These are phyloP conservation scores for Ambrosia hybrid DNA, from an alignment of 140 eudicot genomes.

Conservation along the genomic window DNA sequence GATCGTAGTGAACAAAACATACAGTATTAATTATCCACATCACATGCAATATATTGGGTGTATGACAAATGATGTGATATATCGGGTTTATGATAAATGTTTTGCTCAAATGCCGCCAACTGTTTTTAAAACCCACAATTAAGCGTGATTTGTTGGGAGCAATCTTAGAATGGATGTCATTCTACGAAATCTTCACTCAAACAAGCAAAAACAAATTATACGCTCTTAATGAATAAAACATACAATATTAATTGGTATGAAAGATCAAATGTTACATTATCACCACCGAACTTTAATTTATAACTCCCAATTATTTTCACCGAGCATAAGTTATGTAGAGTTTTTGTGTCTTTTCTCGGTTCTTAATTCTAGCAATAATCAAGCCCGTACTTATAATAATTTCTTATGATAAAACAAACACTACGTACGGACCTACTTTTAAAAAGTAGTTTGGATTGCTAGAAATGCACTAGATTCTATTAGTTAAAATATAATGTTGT, in stretches of 20 bases:
- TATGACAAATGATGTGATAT: too few species aligned
- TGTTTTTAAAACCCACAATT: too few species aligned
- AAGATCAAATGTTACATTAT: not conserved
- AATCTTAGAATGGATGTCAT: too few species aligned
- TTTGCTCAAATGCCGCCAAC: too few species aligned
- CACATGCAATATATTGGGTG: too few species aligned
- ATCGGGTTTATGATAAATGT: too few species aligned
- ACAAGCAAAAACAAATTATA: not conserved
- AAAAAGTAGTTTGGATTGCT: not conserved
- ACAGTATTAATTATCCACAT: too few species aligned
- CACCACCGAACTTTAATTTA: not conserved
- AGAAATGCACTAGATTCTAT: not conserved
- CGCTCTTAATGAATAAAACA: not conserved
- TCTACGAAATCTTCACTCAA: not conserved
- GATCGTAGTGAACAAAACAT: too few species aligned
- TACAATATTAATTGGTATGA: not conserved
- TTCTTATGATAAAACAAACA: not conserved
- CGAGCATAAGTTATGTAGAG: not conserved
- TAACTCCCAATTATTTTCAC: not conserved
- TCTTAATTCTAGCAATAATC: not conserved
- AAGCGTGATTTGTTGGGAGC: too few species aligned
- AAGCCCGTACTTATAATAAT: not conserved
- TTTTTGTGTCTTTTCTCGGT: not conserved
- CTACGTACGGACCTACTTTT: not conserved
- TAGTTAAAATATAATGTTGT: not conserved